phyloP scores from a whole-genome alignment of 441 rosid species.

The Cnidoscolus chayamansa region DNA sequence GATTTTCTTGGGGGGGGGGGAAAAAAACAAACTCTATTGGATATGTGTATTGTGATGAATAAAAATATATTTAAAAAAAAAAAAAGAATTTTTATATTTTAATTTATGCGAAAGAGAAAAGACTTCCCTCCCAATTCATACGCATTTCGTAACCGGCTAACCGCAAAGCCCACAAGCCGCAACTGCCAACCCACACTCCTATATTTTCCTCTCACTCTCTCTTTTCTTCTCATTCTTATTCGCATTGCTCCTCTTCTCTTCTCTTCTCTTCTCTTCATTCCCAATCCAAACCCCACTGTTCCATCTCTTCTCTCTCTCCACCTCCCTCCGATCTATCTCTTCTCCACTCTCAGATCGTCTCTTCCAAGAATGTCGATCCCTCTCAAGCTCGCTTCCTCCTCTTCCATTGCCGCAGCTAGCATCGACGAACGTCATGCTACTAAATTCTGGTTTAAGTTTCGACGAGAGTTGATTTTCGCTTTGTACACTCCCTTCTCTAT shows the following conservation, averaged over 20 bases:
- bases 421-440: conserved; percentile 56
- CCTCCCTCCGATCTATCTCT: conserved; percentile 16
- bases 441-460: conserved; percentile 72
- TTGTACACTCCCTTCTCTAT: conserved; percentile 66
- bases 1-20: no score
- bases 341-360: conserved; percentile 22
- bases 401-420: background rate
- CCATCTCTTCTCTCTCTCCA: conserved; percentile 12
- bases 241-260: conserved; percentile 17
- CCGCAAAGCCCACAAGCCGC: no score
- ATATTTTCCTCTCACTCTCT: background rate
- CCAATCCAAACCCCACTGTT: conserved; percentile 40
- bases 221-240: no score
- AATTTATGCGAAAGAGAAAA: no score
- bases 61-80: no score
- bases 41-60: no score
- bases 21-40: no score
- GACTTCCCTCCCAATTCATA: no score
- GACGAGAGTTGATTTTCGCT: conserved; percentile 52
- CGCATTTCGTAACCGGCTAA: no score
- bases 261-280: conserved; percentile 23
- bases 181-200: background rate
- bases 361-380: conserved; percentile 33
- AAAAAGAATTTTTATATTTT: no score
- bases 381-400: conserved; percentile 19